Evolutionary conservation across 192 early-diverging fungal genomes (phyloP).

Genomic region (Entomortierella beljakovae): DNA sequence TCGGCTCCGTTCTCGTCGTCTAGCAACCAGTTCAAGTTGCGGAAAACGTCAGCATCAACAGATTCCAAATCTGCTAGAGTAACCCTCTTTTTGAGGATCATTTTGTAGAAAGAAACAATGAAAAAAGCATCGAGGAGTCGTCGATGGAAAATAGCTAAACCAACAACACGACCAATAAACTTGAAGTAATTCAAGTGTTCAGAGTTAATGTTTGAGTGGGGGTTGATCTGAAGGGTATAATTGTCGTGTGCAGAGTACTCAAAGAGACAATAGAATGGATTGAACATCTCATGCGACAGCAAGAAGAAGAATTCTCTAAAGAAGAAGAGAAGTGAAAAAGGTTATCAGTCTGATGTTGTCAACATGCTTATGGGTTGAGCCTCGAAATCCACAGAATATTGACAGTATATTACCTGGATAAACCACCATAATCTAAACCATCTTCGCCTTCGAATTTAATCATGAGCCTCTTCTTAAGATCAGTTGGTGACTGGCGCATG

Average conservation of each 20-base stretch:
- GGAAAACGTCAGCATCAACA: slow-evolving; percentile 92
- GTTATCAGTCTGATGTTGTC: background rate
- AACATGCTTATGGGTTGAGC: background rate
- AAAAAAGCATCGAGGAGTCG: slow-evolving; percentile 98
- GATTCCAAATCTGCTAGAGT: slow-evolving; percentile 93
- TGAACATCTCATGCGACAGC: slow-evolving; percentile 98
- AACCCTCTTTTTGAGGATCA: slow-evolving; percentile 92
- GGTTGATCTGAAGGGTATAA: slow-evolving; percentile 98
- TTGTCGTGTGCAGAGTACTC: slow-evolving; percentile 98
- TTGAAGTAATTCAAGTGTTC: slow-evolving; percentile 99
- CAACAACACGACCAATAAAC: slow-evolving; percentile 97
- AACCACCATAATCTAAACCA: slow-evolving; percentile 97
- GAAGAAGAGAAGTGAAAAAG: background rate
- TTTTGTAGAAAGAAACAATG: slow-evolving; percentile 96
- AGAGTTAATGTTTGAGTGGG: slow-evolving; percentile 93
- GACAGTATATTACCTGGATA: slow-evolving; percentile 73
- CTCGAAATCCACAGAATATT: too few relatives aligned
- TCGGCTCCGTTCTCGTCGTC: slow-evolving; percentile 88
- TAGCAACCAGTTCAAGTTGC: slow-evolving; percentile 95
- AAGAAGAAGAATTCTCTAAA: slow-evolving; percentile 96
- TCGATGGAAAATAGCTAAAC: slow-evolving; percentile 97
- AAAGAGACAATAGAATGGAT: slow-evolving; percentile 96
- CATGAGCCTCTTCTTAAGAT: slow-evolving; percentile 97
- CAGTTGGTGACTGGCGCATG: slow-evolving; percentile 90
- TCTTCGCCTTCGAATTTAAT: slow-evolving; percentile 99